Conservation (phyloP, 345 rosid species). For the Salix suchowensis region DNA sequence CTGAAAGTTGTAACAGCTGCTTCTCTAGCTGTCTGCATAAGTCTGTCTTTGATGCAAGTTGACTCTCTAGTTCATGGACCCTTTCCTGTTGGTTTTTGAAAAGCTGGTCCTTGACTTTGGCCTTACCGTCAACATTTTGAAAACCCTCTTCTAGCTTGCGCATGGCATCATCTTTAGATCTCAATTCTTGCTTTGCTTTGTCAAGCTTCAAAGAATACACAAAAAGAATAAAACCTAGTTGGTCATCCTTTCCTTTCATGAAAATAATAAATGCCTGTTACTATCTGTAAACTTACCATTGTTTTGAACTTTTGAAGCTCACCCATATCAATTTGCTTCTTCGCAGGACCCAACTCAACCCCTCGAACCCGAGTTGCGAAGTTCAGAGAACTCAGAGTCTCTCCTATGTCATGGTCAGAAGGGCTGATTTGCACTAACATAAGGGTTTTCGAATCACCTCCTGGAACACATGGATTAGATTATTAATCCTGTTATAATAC, state of each 20-base stretch:
- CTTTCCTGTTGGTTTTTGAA: slow-evolving; percentile 33
- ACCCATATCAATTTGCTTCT: slow-evolving; percentile 32
- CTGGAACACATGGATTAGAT: slow-evolving; percentile 17
- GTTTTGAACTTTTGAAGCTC: slow-evolving; percentile 40
- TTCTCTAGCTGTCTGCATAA: slow-evolving; percentile 25
- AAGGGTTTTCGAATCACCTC: slow-evolving; percentile 43
- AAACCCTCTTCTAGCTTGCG: slow-evolving; percentile 30
- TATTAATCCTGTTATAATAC: background rate
- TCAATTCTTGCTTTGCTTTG: slow-evolving; percentile 38
- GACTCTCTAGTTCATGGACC: slow-evolving; percentile 33
- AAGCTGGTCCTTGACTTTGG: slow-evolving; percentile 32
- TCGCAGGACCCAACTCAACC: slow-evolving; percentile 35
- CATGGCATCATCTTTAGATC: slow-evolving; percentile 37
- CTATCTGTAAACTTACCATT: slow-evolving; percentile 21
- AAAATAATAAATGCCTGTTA: background rate
- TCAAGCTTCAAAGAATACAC: slow-evolving; percentile 27
- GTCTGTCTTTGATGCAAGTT: slow-evolving; percentile 26
- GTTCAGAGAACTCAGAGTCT: slow-evolving; percentile 43
- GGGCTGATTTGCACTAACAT: slow-evolving; percentile 52
- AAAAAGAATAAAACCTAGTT: background rate
- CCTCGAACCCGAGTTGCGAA: slow-evolving; percentile 46
- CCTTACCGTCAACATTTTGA: slow-evolving; percentile 30
- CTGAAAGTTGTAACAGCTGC: slow-evolving; percentile 36
- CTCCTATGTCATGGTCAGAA: slow-evolving; percentile 36
- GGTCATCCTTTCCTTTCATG: background rate